Percentiles rank a stretch among this genome's conserved stretches.
phyloP scores from a whole-genome alignment of 1,139 yeast species.

The Yamadazyma songkhlaensis region DNA sequence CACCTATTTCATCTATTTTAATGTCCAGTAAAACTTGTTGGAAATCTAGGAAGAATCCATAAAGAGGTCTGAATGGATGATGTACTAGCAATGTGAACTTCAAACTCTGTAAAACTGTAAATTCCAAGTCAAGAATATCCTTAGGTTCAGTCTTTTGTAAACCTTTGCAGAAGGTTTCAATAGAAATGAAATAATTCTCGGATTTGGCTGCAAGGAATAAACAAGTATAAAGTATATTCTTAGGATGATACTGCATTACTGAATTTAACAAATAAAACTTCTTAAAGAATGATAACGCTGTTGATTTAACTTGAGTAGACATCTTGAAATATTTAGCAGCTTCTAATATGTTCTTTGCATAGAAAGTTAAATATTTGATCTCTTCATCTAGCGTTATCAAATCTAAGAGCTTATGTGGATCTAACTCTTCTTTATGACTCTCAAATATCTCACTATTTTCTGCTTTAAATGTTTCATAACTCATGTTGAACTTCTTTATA shows the following conservation, averaged over 20 bases:
- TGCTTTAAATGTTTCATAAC: conserved; percentile 24
- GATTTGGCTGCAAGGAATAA: conserved; percentile 89
- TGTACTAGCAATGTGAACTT: conserved; percentile 81
- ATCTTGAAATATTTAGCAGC: conserved; percentile 43
- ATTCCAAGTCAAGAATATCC: conserved; percentile 76
- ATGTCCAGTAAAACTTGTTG: conserved; percentile 57
- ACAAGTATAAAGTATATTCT: conserved; percentile 77
- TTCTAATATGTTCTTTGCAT: conserved; percentile 67
- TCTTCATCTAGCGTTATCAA: conserved; percentile 69
- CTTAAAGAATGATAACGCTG: conserved; percentile 80
- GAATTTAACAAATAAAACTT: conserved; percentile 77
- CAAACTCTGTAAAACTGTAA: conserved; percentile 67
- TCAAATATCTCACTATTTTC: conserved; percentile 29
- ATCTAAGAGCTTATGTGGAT: conserved; percentile 32
- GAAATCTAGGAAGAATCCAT: conserved; percentile 87
- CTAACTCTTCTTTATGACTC: conserved; percentile 30
- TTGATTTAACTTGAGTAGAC: conserved; percentile 61
- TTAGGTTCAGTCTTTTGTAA: conserved; percentile 64
- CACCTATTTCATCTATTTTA: conserved; percentile 44
- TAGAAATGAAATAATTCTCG: conserved; percentile 85
- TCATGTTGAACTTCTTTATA: conserved; percentile 29
- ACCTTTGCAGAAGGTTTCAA: conserved; percentile 73
- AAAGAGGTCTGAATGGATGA: conserved; percentile 83
- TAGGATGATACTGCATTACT: conserved; percentile 87
- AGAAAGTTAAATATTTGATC: conserved; percentile 59